Percentiles rank a stretch among this genome's conserved stretches.
Conservation (phyloP, 2,329 filamentous ascomycete species). For the Macrophomina tecta region DNA sequence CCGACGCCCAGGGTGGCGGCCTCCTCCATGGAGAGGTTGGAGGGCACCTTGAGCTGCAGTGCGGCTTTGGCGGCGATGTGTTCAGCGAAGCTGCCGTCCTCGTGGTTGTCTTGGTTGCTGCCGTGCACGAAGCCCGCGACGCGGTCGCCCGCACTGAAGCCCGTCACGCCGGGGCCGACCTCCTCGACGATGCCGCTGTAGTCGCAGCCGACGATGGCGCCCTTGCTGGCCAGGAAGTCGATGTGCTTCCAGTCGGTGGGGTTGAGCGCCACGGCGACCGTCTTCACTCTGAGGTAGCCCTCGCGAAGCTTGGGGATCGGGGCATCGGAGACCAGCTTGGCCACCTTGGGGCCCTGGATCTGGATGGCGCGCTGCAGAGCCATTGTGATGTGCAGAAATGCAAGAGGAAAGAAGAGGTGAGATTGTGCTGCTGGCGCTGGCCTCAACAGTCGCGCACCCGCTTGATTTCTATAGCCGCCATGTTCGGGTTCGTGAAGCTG, state of each 20-base stretch:
- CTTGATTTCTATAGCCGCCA: no score
- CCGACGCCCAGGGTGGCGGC: constrained; percentile 60
- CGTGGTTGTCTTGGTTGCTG: constrained; percentile 39
- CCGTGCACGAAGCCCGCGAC: constrained; percentile 60
- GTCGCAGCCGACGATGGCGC: constrained; percentile 58
- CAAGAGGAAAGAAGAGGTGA: no score
- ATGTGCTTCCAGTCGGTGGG: constrained; percentile 61
- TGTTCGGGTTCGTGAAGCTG: no score
- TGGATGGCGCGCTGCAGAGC: constrained; percentile 62
- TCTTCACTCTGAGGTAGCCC: constrained; percentile 27
- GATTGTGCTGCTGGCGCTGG: no score
- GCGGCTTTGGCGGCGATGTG: constrained; percentile 59
- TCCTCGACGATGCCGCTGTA: constrained; percentile 60
- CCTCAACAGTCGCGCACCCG: no score
- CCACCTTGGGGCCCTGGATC: background rate
- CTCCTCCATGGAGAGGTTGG: constrained; percentile 56
- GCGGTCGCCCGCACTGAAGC: constrained; percentile 55
- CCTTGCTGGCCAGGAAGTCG: constrained; percentile 40
- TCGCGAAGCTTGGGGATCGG: constrained; percentile 25
- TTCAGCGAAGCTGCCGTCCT: constrained; percentile 60
- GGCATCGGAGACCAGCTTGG: constrained; percentile 50
- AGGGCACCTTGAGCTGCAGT: constrained; percentile 54
- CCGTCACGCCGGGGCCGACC: constrained; percentile 52
- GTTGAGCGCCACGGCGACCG: constrained; percentile 54
- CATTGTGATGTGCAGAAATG: constrained; percentile 40